Base-by-base conservation (phyloP, 1,284 basidiomycete genomes). In the Boletus calvinii region DNA sequence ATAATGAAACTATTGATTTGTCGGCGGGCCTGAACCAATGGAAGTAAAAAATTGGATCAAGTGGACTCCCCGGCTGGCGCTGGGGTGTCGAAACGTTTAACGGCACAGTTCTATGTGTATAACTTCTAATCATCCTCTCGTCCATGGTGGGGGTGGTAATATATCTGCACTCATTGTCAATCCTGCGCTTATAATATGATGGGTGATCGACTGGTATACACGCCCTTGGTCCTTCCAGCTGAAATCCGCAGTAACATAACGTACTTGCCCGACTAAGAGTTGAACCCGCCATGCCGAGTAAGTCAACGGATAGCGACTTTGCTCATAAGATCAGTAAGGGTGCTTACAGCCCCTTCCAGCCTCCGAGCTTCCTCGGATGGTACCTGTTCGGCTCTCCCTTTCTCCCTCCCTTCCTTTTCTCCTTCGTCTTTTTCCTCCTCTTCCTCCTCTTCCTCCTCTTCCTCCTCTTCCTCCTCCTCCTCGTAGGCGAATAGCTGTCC, bases 401-500 rank as follows among this genome's bases (percentile, higher is more conserved):
- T 71, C 20, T 65, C 40, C 1, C 60, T 60, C 20, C 70, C 71
- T 42, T 73, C 71, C 20, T 71, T 71, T 10, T 63, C 65, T 18
- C 71, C 72, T 32, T 75, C 76, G 35, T 76, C 77, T 24, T 74
- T 74, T 4, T 76, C 78, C 37, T 81, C 77, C 39, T 81, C 79
- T 30, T 69, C 71, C 11, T 66, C 48, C 5, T 62, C 59, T 1
- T 35, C 32, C 8, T 30, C 52, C 5, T 76, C 59, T 1, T 44
- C 51, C 9, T 56, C 48, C 15, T 83, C 83, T 56, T 85, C 84
- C 37, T 85, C 87, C 46, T 88, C 86, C 46, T 88, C 86, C 48
- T 92, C 91, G 46, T 92, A 79, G 10, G 79, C 68, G 6, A 81
- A 67, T 11, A 88, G 62, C 59, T 78, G 83, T 2, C 86, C 76